Evolutionary conservation across 805 yeast genomes (phyloP).

Genomic region (Cyberlindnera americana): DNA sequence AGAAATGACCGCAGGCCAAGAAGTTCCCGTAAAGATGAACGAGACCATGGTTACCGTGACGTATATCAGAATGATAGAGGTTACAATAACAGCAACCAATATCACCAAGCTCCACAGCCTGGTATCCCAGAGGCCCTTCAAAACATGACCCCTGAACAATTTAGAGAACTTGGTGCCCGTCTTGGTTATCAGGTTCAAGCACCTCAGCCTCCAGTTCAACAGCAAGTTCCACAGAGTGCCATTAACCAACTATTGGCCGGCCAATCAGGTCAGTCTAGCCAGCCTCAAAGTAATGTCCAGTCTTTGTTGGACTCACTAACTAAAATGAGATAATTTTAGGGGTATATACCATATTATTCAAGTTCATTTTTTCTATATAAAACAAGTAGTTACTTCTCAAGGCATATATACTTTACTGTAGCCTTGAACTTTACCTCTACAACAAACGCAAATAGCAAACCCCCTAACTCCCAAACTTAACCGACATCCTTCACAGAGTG

Average conservation of each 20-base stretch:
- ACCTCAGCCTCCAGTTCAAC: conserved; percentile 17
- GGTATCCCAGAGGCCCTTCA: conserved; percentile 2
- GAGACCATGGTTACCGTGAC: neutral
- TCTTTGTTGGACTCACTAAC: conserved; percentile 36
- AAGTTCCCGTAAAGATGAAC: neutral
- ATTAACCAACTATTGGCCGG: conserved; percentile 5
- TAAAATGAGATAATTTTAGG: conserved; percentile 22
- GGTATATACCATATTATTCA: too few relatives aligned
- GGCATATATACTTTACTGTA: conserved; percentile 37
- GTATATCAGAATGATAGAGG: neutral
- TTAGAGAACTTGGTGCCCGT: conserved; percentile 9
- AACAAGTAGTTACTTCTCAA: too few relatives aligned
- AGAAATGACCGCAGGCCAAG: neutral
- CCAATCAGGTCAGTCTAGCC: neutral
- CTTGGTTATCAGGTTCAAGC: conserved; percentile 4
- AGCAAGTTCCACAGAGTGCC: conserved; percentile 10
- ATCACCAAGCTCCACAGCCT: neutral
- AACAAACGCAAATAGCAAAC: conserved; percentile 79
- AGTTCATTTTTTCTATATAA: too few relatives aligned
- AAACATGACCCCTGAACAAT: conserved; percentile 10
- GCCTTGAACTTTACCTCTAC: conserved; percentile 69
- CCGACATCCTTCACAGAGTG: conserved; percentile 83
- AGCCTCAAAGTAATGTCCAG: conserved; percentile 29
- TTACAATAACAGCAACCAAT: neutral
- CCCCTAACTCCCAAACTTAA: conserved; percentile 67